These are phyloP conservation scores for Vickermania ingenoplastis DNA, from an alignment of 208 protist species.

Conservation along the genomic window DNA sequence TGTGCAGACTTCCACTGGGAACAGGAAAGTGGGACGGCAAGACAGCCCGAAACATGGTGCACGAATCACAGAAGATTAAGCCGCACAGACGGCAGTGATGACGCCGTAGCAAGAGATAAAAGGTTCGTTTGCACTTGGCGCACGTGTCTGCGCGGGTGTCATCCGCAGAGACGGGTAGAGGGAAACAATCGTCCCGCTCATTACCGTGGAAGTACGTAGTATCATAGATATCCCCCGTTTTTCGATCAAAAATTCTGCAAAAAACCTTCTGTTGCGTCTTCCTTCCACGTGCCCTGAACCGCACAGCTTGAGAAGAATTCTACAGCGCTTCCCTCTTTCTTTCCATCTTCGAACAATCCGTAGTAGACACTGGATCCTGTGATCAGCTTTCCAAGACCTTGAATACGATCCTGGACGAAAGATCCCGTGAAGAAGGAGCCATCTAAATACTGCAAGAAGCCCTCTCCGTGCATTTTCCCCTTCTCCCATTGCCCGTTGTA, in stretches of 20 bases:
- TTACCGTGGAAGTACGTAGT: conserved; percentile 65
- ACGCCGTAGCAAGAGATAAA: conserved; percentile 76
- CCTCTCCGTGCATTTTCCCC: conserved; percentile 63
- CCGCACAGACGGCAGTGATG: conserved; percentile 93
- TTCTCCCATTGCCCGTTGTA: conserved; percentile 86
- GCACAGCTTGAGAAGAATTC: conserved; percentile 31
- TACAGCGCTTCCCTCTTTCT: conserved; percentile 57
- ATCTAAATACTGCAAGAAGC: conserved; percentile 31
- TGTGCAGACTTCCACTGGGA: conserved; percentile 16
- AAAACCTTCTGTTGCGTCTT: conserved; percentile 40
- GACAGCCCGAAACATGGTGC: conserved; percentile 50
- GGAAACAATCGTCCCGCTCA: conserved; percentile 83
- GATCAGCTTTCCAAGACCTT: conserved; percentile 58
- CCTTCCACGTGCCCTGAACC: conserved; percentile 45
- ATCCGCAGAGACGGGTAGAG: conserved; percentile 45
- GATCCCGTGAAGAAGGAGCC: conserved; percentile 57
- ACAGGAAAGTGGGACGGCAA: conserved; percentile 58
- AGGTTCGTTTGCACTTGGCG: conserved; percentile 58
- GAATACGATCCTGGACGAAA: conserved; percentile 43
- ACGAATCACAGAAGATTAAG: conserved; percentile 83
- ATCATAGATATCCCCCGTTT: conserved; percentile 49
- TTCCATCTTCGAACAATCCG: conserved; percentile 45
- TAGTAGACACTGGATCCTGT: conserved; percentile 46
- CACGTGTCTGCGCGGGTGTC: conserved; percentile 56
- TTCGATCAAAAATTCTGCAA: conserved; percentile 41